Evolutionary conservation across 768 basidiomycete species (phyloP).

Genomic region (Dioszegia crocea): DNA sequence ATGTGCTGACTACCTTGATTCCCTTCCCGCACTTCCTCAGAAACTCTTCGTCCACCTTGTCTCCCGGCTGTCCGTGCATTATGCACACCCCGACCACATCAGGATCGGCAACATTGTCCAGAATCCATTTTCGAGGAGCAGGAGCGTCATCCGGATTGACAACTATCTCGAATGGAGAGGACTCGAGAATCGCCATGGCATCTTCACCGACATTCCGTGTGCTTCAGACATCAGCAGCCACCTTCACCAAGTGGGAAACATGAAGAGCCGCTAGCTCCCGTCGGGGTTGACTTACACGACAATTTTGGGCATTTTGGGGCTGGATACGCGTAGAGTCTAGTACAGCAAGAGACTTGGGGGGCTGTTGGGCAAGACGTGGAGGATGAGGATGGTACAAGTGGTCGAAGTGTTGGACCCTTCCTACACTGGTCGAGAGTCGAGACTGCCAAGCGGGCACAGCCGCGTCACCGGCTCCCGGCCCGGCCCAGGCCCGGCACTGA

Average conservation of each 20-base stretch:
- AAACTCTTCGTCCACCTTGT: constrained; percentile 69
- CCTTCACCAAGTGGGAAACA: too few relatives aligned
- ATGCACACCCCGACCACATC: constrained; percentile 15
- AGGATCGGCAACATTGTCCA: constrained; percentile 24
- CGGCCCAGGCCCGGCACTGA: too few relatives aligned
- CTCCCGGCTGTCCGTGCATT: constrained; percentile 25
- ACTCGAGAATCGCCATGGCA: constrained; percentile 33
- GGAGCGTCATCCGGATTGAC: constrained; percentile 54
- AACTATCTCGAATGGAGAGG: constrained; percentile 50
- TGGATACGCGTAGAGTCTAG: too few relatives aligned
- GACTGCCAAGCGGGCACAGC: too few relatives aligned
- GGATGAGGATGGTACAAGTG: too few relatives aligned
- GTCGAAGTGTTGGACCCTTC: too few relatives aligned
- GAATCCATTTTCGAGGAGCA: constrained; percentile 15
- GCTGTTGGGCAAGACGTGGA: too few relatives aligned
- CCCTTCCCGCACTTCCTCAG: constrained; percentile 56
- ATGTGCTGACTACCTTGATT: constrained; percentile 81
- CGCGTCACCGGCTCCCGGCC: too few relatives aligned
- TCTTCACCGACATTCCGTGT: constrained; percentile 40
- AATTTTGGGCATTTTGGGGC: neutral
- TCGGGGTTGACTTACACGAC: neutral
- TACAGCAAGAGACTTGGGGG: too few relatives aligned
- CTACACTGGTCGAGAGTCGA: too few relatives aligned
- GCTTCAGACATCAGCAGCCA: constrained; percentile 16
- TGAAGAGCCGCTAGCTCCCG: too few relatives aligned